Base-by-base conservation (phyloP, 2,329 filamentous ascomycete species). In the Coniochaeta ligniaria region DNA sequence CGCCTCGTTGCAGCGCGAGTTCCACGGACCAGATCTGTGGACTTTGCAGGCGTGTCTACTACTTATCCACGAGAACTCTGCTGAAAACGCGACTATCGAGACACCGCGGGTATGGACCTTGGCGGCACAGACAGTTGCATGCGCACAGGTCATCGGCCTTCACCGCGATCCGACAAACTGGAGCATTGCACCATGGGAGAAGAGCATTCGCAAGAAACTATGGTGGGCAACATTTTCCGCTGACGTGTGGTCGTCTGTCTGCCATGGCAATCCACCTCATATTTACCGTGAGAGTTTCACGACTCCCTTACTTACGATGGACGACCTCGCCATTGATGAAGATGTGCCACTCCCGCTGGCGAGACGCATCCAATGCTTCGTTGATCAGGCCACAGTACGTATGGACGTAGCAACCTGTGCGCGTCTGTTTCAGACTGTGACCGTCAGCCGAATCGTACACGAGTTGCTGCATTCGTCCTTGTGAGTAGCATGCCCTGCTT, bases 31-130 rank as follows among this genome's bases (percentile, higher is more conserved):
- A 0, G 78, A 79, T 33, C 68, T 81, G 4, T 76, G 72, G 59
- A 76, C 74, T 9, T 63, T 80, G n/a, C 78, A 80, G 68, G 76
- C 78, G n/a, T 75, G 75, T 61, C 62, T 80, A 14, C 63, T 81
- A 16, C 69, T 80, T 8, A 66, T 80, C 6, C 77, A 81, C 60
- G 73, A 80, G 63, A 73, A 74, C 16, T 75, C 78, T 0, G 76
- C 77, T 1, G 72, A 72, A 14, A 78, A 76, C 20, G 77, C 75
- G 33, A 79, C 76, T 14, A 76, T 78, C 4, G 78, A 80, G 64
- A 78, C 76, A 6, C 78, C 78, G 0, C 72, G 73, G 20, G 75
- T 75, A 1, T 80, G 78, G 76, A 73, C 74, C 1, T 67, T 78
- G 52, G 71, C 77, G 0, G 73, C 76, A 4, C 78, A 78, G 62